phyloP scores from a whole-genome alignment of 148 eudicot species.

The Rhododendron simsii region DNA sequence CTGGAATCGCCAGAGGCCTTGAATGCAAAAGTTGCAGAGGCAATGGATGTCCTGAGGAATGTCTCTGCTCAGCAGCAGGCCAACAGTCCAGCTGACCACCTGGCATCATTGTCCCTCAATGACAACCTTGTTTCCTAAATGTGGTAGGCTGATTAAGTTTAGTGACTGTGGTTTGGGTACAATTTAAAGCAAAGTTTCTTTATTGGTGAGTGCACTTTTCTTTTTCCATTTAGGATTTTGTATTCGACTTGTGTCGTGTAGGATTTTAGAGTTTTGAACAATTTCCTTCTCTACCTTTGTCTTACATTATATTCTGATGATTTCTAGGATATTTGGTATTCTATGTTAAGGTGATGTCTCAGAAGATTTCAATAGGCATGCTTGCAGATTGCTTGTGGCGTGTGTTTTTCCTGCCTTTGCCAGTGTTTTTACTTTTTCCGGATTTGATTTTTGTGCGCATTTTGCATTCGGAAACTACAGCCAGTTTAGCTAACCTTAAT shows the following conservation, averaged over 20 bases:
- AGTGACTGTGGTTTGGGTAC: background rate
- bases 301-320: background rate
- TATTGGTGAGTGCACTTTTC: background rate
- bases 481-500: background rate
- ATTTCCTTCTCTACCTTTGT: background rate
- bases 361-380: background rate
- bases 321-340: background rate
- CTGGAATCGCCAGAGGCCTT: conserved; percentile 69
- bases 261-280: background rate
- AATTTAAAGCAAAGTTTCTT: background rate
- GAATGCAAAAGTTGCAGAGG: conserved; percentile 71
- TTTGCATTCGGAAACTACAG: background rate
- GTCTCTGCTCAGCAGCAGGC: conserved; percentile 48
- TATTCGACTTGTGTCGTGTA: background rate
- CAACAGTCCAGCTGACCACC: conserved; percentile 47
- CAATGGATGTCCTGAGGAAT: conserved; percentile 66
- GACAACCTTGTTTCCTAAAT: conserved; percentile 38
- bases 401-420: background rate
- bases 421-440: background rate
- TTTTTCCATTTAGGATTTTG: background rate
- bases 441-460: background rate
- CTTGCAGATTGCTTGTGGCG: background rate
- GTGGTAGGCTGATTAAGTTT: background rate
- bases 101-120: conserved; percentile 51
- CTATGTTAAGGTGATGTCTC: background rate